phyloP scores from a whole-genome alignment of 1,284 basidiomycete genomes.

The Chiua sp. region DNA sequence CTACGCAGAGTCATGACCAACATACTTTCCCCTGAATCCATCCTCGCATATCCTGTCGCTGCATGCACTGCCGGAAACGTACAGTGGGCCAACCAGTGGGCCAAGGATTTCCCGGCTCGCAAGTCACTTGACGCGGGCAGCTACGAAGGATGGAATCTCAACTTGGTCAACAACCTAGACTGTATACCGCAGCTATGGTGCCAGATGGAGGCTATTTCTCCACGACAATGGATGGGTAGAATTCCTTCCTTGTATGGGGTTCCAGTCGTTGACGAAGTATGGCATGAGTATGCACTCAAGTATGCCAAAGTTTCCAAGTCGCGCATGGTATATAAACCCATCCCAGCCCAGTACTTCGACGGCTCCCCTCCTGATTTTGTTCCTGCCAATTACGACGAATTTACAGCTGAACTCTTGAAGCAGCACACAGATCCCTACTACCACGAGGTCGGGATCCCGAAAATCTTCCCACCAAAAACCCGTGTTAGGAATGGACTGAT shows the following conservation, averaged over 20 bases:
- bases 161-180: conserved; percentile 22
- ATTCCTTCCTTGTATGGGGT: conserved; percentile 19
- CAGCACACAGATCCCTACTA: not conserved
- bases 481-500: no score
- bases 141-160: conserved; percentile 22
- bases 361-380: not conserved
- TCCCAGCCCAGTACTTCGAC: not conserved
- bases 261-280: conserved; percentile 1
- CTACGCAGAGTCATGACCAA: not conserved
- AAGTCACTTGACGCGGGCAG: not conserved
- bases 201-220: not conserved
- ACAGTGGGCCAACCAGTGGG: not conserved
- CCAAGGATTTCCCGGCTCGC: not conserved
- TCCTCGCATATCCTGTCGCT: conserved; percentile 11
- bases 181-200: conserved; percentile 21
- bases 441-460: not conserved
- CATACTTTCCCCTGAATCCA: not conserved
- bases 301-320: not conserved
- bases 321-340: conserved; percentile 2
- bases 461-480: no score
- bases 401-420: not conserved
- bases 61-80: conserved; percentile 8
- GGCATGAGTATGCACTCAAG: not conserved
- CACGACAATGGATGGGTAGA: conserved; percentile 12
- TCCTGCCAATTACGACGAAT: not conserved